Evolutionary conservation across 1,284 basidiomycete genomes (phyloP), one percentile per base, ranked within the genome.

Genomic region (Somion occarium): DNA sequence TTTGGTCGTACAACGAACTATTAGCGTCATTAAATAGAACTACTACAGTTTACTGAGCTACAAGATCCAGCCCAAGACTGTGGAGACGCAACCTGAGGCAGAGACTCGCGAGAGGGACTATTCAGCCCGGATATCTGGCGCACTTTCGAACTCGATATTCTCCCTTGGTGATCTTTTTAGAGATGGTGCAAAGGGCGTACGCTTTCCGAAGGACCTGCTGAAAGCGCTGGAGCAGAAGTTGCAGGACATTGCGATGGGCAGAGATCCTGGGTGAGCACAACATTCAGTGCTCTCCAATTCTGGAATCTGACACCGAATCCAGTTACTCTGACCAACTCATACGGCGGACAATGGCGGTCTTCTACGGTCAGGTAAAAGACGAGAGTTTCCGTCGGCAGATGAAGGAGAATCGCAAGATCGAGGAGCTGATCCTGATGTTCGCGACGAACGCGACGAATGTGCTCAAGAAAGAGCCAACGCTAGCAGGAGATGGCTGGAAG

Each of bases 361-460:
- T 96, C 68, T 97, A 94, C 67, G 88, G 88, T 3, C 88, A 90
- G 57, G 91, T 92, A 68, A 86, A 87, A 63, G 85, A 91, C 53
- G 86, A 91, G 46, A 78, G 74, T 26, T 95, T 95, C 72, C 83
- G 89, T 55, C 79, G 83, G 39, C 91, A 94, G 62, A 87, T 98
- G 81, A 93, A 93, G 67, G 94, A 98, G 68, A 95, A 93, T 62
- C 80, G 97, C 44, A 97, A 96, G 73, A 90, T 98, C 49, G 97
- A 99, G 69, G 94, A 98, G 58, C 83, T 99, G 53, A 96, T 99
- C 55, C 78, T 99, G 48, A 88, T 91, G 76, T 98, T 98, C 63
- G 94, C 95, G 13, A 91, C 94, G 2, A 85, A 93, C 42, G 90
- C 93, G 3, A 93, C 91, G 1, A 79, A 81, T 20, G 82, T 91